phyloP scores from a whole-genome alignment of 495 filamentous ascomycete species.

The Hypoxylon rickii region DNA sequence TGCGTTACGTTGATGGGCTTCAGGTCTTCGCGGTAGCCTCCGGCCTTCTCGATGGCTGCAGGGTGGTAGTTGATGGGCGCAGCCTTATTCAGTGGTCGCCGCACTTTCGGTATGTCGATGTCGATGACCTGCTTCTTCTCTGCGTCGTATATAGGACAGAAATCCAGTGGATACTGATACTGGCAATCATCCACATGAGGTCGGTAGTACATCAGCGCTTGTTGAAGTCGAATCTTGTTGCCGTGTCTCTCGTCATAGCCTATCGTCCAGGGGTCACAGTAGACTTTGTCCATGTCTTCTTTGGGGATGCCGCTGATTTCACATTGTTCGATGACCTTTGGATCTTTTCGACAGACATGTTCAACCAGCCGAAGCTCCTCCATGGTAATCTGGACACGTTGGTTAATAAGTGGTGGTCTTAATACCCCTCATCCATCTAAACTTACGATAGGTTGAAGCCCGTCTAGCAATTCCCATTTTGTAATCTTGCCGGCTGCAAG shows the following conservation, averaged over 20 bases:
- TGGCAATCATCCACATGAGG: constrained; percentile 85
- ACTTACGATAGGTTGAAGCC: constrained; percentile 79
- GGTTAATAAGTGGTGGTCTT: constrained; percentile 20
- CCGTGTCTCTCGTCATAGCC: constrained; percentile 93
- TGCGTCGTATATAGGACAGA: constrained; percentile 90
- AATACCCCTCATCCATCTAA: not conserved
- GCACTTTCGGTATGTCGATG: constrained; percentile 84
- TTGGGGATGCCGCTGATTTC: constrained; percentile 81
- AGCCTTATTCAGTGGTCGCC: constrained; percentile 75
- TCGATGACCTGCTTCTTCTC: constrained; percentile 82
- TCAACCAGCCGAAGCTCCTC: constrained; percentile 93
- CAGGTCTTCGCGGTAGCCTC: constrained; percentile 77
- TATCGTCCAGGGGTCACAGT: constrained; percentile 92
- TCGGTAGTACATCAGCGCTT: constrained; percentile 95
- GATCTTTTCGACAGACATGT: constrained; percentile 74
- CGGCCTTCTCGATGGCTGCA: constrained; percentile 69
- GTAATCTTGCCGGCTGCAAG: constrained; percentile 70
- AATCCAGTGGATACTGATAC: constrained; percentile 90
- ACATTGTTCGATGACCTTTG: constrained; percentile 93
- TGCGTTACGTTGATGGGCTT: constrained; percentile 97
- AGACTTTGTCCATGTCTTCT: constrained; percentile 90
- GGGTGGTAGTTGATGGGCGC: constrained; percentile 81
- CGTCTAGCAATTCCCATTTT: constrained; percentile 76
- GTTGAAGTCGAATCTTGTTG: constrained; percentile 78
- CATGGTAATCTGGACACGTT: constrained; percentile 74